Percentiles rank a stretch among this genome's conserved stretches.
phyloP scores from a whole-genome alignment of 2,329 filamentous ascomycete species.

The Penicillium sp. region DNA sequence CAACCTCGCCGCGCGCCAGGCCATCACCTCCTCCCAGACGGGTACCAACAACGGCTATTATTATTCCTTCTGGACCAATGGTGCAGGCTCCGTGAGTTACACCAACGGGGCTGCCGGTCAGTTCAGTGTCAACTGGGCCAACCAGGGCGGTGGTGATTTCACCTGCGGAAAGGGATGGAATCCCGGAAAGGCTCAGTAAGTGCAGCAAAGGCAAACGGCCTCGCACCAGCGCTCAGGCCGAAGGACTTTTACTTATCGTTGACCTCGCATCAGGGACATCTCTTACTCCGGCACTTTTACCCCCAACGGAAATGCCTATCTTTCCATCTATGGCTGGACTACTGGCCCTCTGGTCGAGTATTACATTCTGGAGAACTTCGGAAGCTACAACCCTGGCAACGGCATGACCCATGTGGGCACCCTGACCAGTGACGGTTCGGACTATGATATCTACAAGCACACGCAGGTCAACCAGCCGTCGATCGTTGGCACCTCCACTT shows the following conservation, averaged over 20 bases:
- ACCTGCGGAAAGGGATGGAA: slow-evolving; percentile 53
- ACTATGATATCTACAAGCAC: slow-evolving; percentile 35
- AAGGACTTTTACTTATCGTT: too few species aligned
- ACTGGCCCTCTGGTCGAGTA: slow-evolving; percentile 33
- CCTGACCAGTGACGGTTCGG: slow-evolving; percentile 32
- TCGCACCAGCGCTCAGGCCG: too few species aligned
- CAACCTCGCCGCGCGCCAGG: slow-evolving; percentile 7
- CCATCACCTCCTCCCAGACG: slow-evolving; percentile 23
- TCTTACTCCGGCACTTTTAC: slow-evolving; percentile 19
- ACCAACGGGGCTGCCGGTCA: slow-evolving; percentile 41
- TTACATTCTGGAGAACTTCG: slow-evolving; percentile 34
- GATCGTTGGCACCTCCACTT: slow-evolving; percentile 37
- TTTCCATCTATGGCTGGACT: slow-evolving; percentile 40
- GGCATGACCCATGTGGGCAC: slow-evolving; percentile 29
- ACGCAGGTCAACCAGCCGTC: slow-evolving; percentile 36
- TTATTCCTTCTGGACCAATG: slow-evolving; percentile 48
- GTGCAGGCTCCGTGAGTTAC: slow-evolving; percentile 41
- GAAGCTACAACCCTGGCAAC: slow-evolving; percentile 28
- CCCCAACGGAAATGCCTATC: slow-evolving; percentile 30
- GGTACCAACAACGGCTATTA: slow-evolving; percentile 42
- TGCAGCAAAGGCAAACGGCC: not conserved
- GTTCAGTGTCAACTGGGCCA: slow-evolving; percentile 12
- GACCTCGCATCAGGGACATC: not conserved
- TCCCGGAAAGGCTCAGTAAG: slow-evolving; percentile 47
- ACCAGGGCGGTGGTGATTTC: slow-evolving; percentile 10